Conservation (phyloP, 306 rosid genomes). For the Cicer yamashitae region DNA sequence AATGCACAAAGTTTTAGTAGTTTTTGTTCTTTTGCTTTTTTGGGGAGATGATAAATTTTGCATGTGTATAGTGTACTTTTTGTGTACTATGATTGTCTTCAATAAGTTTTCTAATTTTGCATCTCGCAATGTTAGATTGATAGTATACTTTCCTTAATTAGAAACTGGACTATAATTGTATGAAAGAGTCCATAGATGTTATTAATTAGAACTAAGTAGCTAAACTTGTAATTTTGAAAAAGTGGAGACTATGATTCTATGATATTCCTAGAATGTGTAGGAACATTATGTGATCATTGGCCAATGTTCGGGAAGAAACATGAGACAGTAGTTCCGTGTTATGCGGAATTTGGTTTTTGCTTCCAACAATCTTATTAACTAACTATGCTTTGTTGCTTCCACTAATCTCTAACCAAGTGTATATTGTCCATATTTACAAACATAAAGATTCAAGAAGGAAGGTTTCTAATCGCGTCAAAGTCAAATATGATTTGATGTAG, state of each 20-base stretch:
- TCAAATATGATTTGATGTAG: no score
- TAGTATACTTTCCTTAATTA: conserved; percentile 6
- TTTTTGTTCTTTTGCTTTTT: neutral
- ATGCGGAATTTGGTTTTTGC: neutral
- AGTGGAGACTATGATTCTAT: no score
- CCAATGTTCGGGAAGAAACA: neutral
- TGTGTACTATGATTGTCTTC: neutral
- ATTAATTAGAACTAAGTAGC: neutral
- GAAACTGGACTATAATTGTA: neutral
- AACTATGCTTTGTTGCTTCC: neutral
- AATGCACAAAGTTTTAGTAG: conserved; percentile 3
- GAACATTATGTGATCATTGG: neutral
- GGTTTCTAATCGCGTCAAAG: neutral
- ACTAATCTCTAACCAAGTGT: neutral
- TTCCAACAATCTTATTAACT: neutral
- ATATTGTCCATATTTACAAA: neutral
- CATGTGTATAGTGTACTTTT: neutral
- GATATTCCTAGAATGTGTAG: neutral
- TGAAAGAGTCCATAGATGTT: neutral
- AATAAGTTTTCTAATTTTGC: neutral
- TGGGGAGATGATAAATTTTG: neutral
- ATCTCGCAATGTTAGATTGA: neutral
- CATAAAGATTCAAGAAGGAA: neutral
- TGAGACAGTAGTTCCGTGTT: neutral
- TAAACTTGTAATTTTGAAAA: neutral